Evolutionary conservation across 805 yeast species (phyloP), one percentile per base, ranked within the genome.

Genomic region (Ogataea populi-albae): DNA sequence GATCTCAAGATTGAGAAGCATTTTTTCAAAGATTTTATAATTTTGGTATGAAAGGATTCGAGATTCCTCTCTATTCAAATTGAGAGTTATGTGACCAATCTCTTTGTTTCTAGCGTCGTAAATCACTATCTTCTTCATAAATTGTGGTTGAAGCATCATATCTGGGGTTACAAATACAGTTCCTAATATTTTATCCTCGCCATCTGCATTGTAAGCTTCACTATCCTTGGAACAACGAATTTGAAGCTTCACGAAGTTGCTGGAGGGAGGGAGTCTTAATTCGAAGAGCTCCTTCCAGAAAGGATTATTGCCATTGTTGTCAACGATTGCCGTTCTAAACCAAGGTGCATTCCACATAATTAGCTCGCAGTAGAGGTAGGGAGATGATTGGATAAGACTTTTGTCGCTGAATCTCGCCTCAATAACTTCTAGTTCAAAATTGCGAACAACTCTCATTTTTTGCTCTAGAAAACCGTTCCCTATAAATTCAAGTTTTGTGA

Each of bases 221-320:
- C 33, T 23, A 18, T 43, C 28, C 22, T 37, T 34, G 0, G 57
- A 34, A 3, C 43, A 27, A 30, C 51, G 79, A 37, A 76, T 65
- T 31, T 65, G 59, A 11, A 76, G 68, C 45, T 65, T 75, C 45
- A 77, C 66, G 54, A 66, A 68, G 50, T 69, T 75, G 3, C 79
- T 76, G 29, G 69, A 62, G 5, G 74, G 64, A 0, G 85, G 81
- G 26, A 80, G 62, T 33, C 79, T 75, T n/a, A 83, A 62, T 2
- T 71, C 62, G 52, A 85, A 83, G 29, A 69, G 75, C 51, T 89
- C 96, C 52, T 88, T 77, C 93, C 96, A 89, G 54, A 86, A 86
- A 1, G 95, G 89, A 36, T 70, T 69, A 0, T 57, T 46, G 3
- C 58, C 47, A 9, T 57, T 38, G 30, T 71, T 64, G 23, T 66